Evolutionary conservation across 768 basidiomycete species (phyloP).

Genomic region (Auriscalpium vulgare): DNA sequence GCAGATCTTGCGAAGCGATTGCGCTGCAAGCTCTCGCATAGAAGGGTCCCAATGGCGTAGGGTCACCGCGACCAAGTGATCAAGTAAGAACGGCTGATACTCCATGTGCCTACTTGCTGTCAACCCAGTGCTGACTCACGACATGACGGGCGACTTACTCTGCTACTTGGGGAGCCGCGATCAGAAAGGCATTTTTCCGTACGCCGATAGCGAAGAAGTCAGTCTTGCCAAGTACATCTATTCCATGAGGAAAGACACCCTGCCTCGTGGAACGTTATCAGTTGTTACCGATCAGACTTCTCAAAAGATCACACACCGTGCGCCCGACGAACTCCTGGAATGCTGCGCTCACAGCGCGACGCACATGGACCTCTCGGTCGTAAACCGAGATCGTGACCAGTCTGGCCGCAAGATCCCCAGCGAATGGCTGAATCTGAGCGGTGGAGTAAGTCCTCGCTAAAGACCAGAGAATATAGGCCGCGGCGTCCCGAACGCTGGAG

Average conservation of each 20-base stretch:
- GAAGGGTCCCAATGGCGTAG: constrained; percentile 84
- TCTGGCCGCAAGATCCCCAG: constrained; percentile 54
- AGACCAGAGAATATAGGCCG: constrained; percentile 93
- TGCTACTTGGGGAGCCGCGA: constrained; percentile 81
- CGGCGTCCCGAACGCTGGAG: constrained; percentile 89
- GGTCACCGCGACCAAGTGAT: constrained; percentile 67
- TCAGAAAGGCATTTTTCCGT: constrained; percentile 75
- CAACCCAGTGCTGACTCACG: constrained; percentile 1
- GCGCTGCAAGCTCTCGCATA: constrained; percentile 72
- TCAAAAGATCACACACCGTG: constrained; percentile 47
- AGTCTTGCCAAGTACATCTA: constrained; percentile 83
- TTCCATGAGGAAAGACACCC: constrained; percentile 89
- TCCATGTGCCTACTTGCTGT: constrained; percentile 53
- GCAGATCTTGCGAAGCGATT: constrained; percentile 66
- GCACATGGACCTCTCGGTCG: constrained; percentile 91
- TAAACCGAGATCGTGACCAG: constrained; percentile 78
- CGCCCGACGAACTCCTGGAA: constrained; percentile 97
- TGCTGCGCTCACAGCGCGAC: constrained; percentile 93
- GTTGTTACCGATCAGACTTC: constrained; percentile 1
- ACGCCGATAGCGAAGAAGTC: constrained; percentile 95
- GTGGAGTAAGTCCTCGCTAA: constrained; percentile 72
- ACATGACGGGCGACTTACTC: constrained; percentile 44
- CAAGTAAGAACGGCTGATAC: constrained; percentile 61
- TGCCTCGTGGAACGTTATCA: constrained; percentile 22
- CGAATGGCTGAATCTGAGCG: constrained; percentile 49